phyloP scores from a whole-genome alignment of 768 basidiomycete genomes.

The Boletellus ananiceps region DNA sequence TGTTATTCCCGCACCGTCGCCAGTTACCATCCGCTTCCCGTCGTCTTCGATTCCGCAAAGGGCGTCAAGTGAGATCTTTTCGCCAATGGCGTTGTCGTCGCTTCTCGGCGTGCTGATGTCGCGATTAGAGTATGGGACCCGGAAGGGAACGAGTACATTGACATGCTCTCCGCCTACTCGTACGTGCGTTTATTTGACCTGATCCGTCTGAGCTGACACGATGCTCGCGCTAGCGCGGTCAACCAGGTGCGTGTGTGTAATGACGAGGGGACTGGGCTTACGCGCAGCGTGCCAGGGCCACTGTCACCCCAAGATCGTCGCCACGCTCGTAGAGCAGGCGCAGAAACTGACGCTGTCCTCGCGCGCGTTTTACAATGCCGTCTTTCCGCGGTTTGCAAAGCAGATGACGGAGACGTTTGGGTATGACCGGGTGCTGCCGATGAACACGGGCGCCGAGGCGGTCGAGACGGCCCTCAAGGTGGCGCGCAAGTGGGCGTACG shows the following conservation, averaged over 20 bases:
- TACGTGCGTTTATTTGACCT: constrained; percentile 36
- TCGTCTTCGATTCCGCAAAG: constrained; percentile 86
- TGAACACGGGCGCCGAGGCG: constrained; percentile 99
- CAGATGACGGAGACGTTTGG: constrained; percentile 79
- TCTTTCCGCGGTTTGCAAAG: constrained; percentile 87
- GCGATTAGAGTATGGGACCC: constrained; percentile 78
- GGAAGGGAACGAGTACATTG: constrained; percentile 93
- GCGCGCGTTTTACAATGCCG: constrained; percentile 92
- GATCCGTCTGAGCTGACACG: neutral
- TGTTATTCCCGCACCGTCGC: constrained; percentile 40
- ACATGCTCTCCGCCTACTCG: constrained; percentile 98
- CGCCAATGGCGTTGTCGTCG: constrained; percentile 18
- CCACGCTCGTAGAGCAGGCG: constrained; percentile 77
- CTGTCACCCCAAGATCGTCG: constrained; percentile 86
- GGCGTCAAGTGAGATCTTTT: constrained; percentile 79
- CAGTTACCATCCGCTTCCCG: constrained; percentile 94
- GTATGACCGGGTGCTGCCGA: constrained; percentile 94
- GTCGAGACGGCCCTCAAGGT: constrained; percentile 97
- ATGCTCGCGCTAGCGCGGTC: constrained; percentile 54
- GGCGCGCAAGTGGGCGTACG: constrained; percentile 95
- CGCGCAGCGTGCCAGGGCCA: constrained; percentile 53
- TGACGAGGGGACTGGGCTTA: constrained; percentile 12
- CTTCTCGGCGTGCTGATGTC: constrained; percentile 1
- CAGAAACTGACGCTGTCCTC: constrained; percentile 90
- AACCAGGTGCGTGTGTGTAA: constrained; percentile 58